Evolutionary conservation across 163 green algal genomes (phyloP).

Genomic region (Scenedesmus sp.): DNA sequence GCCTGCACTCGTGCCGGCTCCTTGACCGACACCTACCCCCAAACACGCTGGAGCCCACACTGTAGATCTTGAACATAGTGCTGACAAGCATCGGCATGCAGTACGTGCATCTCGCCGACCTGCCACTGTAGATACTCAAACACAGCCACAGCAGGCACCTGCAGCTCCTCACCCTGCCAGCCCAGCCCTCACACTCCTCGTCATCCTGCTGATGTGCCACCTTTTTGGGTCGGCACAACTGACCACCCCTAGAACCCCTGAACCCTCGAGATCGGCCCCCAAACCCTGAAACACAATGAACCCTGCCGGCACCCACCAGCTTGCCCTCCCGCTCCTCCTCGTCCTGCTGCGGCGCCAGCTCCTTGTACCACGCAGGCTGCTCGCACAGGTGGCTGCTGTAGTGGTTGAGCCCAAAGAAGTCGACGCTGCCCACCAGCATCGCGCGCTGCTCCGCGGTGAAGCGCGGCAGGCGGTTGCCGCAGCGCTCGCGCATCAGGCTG

Average conservation of each 20-base stretch:
- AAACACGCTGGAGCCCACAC: no score
- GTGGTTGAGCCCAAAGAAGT: conserved; percentile 79
- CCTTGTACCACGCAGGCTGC: conserved; percentile 56
- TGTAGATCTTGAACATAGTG: no score
- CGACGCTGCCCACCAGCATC: conserved; percentile 59
- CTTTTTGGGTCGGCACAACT: conserved; percentile 7
- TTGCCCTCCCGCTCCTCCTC: conserved; percentile 45
- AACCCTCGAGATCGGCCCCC: no score
- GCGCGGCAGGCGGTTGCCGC: conserved; percentile 61
- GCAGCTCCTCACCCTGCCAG: conserved; percentile 14
- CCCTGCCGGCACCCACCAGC: conserved; percentile 20
- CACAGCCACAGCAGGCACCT: no score
- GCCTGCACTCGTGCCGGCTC: conserved; percentile 34
- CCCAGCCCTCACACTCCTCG: conserved; percentile 29
- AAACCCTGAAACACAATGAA: not conserved
- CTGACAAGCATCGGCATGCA: no score
- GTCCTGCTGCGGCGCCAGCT: conserved; percentile 38
- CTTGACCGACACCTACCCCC: conserved; percentile 45
- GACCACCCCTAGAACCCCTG: no score
- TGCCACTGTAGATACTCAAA: no score
- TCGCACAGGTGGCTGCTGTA: conserved; percentile 66
- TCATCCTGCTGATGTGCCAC: conserved; percentile 24
- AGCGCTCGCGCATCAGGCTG: conserved; percentile 59
- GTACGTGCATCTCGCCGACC: no score
- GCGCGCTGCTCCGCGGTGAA: conserved; percentile 71